Evolutionary conservation across 2,329 filamentous ascomycete species (phyloP).

Genomic region (Cytospora mali): DNA sequence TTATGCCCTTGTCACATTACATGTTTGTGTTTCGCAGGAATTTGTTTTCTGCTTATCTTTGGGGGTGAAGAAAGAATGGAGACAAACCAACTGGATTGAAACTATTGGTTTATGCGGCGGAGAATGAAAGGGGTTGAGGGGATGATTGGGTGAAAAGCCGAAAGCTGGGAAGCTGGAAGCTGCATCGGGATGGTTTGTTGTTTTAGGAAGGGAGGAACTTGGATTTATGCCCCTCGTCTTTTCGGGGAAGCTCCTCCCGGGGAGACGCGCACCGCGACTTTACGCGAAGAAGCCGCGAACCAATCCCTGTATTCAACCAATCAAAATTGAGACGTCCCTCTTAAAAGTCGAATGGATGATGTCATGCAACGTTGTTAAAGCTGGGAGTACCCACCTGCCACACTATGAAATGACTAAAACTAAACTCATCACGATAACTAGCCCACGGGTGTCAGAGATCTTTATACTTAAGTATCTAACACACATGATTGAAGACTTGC

Average conservation of each 20-base stretch:
- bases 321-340: slow-evolving; percentile 7
- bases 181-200: slow-evolving; percentile 2
- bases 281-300: slow-evolving; percentile 20
- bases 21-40: slow-evolving; percentile 14
- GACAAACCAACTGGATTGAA: neutral
- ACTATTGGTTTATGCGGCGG: neutral
- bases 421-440: no score
- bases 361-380: slow-evolving; percentile 1
- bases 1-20: slow-evolving; percentile 15
- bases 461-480: no score
- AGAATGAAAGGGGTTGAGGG: neutral
- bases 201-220: neutral
- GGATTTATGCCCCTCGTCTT: slow-evolving; percentile 23
- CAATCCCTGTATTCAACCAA: slow-evolving; percentile 10
- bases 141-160: neutral
- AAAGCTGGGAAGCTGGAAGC: neutral
- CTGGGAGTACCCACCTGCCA: slow-evolving; percentile 16
- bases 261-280: slow-evolving; percentile 27
- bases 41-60: slow-evolving; percentile 5
- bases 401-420: slow-evolving; percentile 22
- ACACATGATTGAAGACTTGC: no score
- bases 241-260: slow-evolving; percentile 8
- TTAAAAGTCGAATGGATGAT: slow-evolving; percentile 15
- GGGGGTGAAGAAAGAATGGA: slow-evolving; percentile 7
- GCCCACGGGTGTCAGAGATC: no score